phyloP scores from a whole-genome alignment of 2,329 filamentous ascomycete genomes.

The Colletotrichum sp. region DNA sequence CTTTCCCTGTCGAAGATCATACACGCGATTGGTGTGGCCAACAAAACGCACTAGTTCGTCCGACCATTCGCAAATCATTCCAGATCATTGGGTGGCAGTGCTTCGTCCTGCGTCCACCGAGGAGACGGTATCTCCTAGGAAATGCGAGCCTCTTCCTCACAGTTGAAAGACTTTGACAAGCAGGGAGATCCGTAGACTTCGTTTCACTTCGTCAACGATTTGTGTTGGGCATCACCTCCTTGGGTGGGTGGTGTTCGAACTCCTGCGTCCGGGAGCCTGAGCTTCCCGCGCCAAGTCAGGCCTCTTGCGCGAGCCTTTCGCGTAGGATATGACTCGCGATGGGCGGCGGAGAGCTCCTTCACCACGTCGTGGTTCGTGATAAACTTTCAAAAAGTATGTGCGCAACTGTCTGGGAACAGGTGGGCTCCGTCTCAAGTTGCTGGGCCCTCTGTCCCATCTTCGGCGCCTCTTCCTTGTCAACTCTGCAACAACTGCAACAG shows the following conservation, averaged over 20 bases:
- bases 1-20: conserved; percentile 6
- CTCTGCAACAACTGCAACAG: not conserved
- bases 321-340: not conserved
- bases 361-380: not conserved
- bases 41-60: conserved; percentile 1
- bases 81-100: not conserved
- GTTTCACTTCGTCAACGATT: not conserved
- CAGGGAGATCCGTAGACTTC: not conserved
- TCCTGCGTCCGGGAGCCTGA: not conserved
- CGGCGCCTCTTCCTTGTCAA: not conserved
- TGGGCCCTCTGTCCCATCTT: conserved; percentile 12
- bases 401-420: not conserved
- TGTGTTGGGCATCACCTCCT: not conserved
- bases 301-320: not conserved
- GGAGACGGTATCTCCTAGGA: not conserved
- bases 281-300: not conserved
- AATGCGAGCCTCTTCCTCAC: not conserved
- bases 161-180: not conserved
- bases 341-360: not conserved
- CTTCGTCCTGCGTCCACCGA: not conserved
- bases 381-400: not conserved
- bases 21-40: not conserved
- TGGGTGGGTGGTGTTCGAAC: not conserved
- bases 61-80: not conserved
- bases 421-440: conserved; percentile 9